Evolutionary conservation across 1,139 yeast genomes (phyloP).

Genomic region (Casaregolazyma suthepensis): DNA sequence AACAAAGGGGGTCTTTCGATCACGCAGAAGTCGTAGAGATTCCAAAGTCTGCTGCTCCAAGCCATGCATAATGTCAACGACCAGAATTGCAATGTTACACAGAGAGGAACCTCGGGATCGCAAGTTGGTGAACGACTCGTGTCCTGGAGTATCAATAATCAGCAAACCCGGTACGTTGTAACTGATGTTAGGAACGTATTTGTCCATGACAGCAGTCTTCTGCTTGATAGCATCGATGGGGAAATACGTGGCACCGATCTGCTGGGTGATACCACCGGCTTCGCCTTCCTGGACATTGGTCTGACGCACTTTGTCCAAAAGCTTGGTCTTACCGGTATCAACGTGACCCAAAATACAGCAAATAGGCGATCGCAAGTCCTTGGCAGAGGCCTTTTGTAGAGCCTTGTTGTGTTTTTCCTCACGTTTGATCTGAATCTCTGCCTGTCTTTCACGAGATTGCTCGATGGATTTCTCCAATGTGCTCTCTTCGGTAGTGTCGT

Average conservation of each 20-base stretch:
- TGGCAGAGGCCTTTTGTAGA: constrained; percentile 31
- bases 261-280: constrained; percentile 99
- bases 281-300: constrained; percentile 99
- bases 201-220: constrained; percentile 87
- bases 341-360: constrained; percentile 99
- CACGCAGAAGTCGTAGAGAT: constrained; percentile 84
- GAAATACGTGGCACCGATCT: constrained; percentile 99
- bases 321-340: constrained; percentile 98
- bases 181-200: constrained; percentile 67
- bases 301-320: constrained; percentile 94
- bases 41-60: constrained; percentile 96
- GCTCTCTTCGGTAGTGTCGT: constrained; percentile 23
- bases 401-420: constrained; percentile 38
- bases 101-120: constrained; percentile 98
- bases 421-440: constrained; percentile 33
- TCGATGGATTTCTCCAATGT: constrained; percentile 28
- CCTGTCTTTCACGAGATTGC: constrained; percentile 22
- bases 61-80: constrained; percentile 98
- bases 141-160: constrained; percentile 98
- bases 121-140: constrained; percentile 96
- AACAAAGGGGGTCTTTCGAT: constrained; percentile 94
- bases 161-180: constrained; percentile 96
- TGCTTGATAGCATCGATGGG: constrained; percentile 90
- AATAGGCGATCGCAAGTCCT: constrained; percentile 88
- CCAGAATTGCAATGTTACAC: constrained; percentile 98